phyloP scores from a whole-genome alignment of 2,329 filamentous ascomycete genomes.

The Pseudogymnoascus sp. region DNA sequence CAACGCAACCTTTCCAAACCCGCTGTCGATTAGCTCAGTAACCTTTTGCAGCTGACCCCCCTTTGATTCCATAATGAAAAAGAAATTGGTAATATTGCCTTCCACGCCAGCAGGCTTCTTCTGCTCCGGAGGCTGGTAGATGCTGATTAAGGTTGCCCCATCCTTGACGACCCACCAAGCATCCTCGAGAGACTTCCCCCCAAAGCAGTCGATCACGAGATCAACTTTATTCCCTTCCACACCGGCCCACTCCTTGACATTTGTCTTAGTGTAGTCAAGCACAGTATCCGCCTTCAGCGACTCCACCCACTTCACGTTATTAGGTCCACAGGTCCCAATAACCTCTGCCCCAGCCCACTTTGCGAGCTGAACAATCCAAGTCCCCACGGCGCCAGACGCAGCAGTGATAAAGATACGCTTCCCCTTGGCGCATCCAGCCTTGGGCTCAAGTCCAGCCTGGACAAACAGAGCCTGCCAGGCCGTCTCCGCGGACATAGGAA shows the following conservation, averaged over 20 bases:
- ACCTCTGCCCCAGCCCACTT: conserved; percentile 32
- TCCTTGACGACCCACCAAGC: conserved; percentile 36
- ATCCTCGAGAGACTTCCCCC: conserved; percentile 34
- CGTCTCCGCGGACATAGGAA: conserved; percentile 35
- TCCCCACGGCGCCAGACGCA: conserved; percentile 38
- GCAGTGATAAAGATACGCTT: conserved; percentile 38
- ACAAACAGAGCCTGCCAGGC: conserved; percentile 39
- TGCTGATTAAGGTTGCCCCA: conserved; percentile 33
- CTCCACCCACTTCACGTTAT: conserved; percentile 34
- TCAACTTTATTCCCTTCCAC: conserved; percentile 31
- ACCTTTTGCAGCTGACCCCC: conserved; percentile 33
- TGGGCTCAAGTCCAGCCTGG: conserved; percentile 26
- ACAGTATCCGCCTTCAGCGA: conserved; percentile 35
- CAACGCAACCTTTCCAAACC: conserved; percentile 30
- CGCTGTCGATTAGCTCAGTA: conserved; percentile 33
- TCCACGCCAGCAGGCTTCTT: conserved; percentile 25
- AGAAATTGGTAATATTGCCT: conserved; percentile 29
- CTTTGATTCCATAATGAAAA: conserved; percentile 36
- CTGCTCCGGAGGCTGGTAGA: conserved; percentile 31
- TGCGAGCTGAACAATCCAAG: conserved; percentile 38
- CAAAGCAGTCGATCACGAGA: conserved; percentile 38
- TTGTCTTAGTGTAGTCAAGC: conserved; percentile 33
- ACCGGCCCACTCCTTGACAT: conserved; percentile 30
- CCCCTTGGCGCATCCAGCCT: conserved; percentile 20
- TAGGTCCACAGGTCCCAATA: conserved; percentile 32